Base-by-base conservation (phyloP, 208 protist species). In the Naegleria gruberi region DNA sequence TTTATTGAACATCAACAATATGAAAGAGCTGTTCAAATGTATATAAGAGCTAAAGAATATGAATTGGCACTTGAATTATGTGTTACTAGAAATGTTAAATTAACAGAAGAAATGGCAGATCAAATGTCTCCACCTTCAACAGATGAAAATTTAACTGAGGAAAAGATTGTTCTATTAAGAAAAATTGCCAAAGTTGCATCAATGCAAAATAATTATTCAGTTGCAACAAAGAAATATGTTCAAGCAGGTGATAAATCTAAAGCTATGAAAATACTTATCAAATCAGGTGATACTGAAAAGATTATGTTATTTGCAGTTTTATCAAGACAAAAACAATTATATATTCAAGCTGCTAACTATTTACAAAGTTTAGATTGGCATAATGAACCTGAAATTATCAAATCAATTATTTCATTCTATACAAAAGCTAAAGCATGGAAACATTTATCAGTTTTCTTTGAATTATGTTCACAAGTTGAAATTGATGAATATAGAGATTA, bases 401-500 rank as follows among this genome's bases (percentile, higher is more conserved):
- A 98, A 92, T 94, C 93, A 91, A 99, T 99, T 93, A 93, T 99
- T 26, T 91, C 93, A 45, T 99, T 99, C 93, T 99, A 99, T 93
- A 98, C 94, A 57, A 98, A 98, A 91, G 96, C 97, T 4, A 98
- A 98, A 90, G 97, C 96, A 30, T 97, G 93, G 87, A 93, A 96
- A 0, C 96, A 93, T 87, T 94, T 99, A 23, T 91, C 95, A 45
- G 93, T 91, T 40, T 99, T 98, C 90, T 98, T 95, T 92, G 97
- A 98, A 89, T 92, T 95, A 5, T 98, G 96, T 87, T 95, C 97
- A 40, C 97, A 98, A 65, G 55, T 98, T 51, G 96, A 98, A 73
- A 98, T 99, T 88, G 98, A 99, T 90, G 98, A 99, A 90, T 96
- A 98, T 93, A 94, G 97, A 41, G 95, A 98, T 93, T 99, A 99